Percentiles rank a stretch among this genome's conserved stretches.
Evolutionary conservation across 805 yeast genomes (phyloP).

Genomic region (Saturnispora bothae): DNA sequence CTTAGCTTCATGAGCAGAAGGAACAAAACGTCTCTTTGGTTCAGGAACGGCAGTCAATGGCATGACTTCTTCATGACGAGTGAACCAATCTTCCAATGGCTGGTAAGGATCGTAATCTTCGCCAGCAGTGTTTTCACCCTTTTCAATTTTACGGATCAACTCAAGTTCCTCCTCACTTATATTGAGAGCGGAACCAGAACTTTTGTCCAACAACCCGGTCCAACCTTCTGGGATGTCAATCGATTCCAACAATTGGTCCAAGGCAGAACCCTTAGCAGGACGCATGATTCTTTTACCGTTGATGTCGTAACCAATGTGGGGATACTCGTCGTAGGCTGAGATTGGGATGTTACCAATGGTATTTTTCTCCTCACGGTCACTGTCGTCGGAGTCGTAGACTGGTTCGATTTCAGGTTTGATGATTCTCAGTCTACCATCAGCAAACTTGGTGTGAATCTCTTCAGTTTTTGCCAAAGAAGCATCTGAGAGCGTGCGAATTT

Average conservation of each 20-base stretch:
- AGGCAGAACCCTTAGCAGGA: conserved; percentile 94
- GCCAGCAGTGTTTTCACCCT: conserved; percentile 74
- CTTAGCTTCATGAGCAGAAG: conserved; percentile 94
- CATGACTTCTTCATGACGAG: conserved; percentile 73
- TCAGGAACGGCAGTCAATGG: conserved; percentile 92
- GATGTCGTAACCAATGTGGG: conserved; percentile 93
- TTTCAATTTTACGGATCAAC: conserved; percentile 74
- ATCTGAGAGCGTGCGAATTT: conserved; percentile 40
- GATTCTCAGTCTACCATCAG: conserved; percentile 75
- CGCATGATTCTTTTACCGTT: conserved; percentile 98
- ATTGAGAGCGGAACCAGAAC: conserved; percentile 78
- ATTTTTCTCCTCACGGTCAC: conserved; percentile 69
- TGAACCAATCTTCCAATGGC: conserved; percentile 93
- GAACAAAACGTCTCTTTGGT: conserved; percentile 94
- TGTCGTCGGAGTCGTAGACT: conserved; percentile 88
- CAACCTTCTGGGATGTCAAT: conserved; percentile 97
- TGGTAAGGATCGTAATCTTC: conserved; percentile 79
- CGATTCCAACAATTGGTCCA: conserved; percentile 78
- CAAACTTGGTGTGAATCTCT: conserved; percentile 37
- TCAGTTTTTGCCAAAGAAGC: conserved; percentile 24
- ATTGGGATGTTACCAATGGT: conserved; percentile 92
- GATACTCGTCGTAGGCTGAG: conserved; percentile 91
- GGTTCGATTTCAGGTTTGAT: conserved; percentile 89
- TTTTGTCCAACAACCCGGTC: conserved; percentile 91
- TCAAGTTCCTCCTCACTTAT: conserved; percentile 82